Evolutionary conservation across 2,329 filamentous ascomycete genomes (phyloP).

Genomic region (Colletotrichum zoysiae): DNA sequence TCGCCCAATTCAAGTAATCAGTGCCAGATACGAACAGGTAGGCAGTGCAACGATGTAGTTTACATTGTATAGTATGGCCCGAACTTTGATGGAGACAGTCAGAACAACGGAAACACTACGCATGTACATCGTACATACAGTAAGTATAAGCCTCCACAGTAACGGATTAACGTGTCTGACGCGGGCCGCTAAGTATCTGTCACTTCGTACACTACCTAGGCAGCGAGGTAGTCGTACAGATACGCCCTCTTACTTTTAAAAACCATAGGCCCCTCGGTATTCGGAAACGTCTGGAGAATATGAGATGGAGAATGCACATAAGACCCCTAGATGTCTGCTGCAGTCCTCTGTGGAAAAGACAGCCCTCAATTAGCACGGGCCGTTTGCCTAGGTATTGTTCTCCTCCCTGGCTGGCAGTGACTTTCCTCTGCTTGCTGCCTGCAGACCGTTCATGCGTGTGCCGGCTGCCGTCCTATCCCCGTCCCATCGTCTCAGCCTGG

Average conservation of each 20-base stretch:
- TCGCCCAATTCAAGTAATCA: not conserved
- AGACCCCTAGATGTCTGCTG: not conserved
- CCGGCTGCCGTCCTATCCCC: conserved; percentile 19
- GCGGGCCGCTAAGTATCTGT: not conserved
- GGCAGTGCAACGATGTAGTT: not conserved
- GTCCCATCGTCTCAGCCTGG: conserved; percentile 6
- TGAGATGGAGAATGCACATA: not conserved
- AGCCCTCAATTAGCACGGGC: not conserved
- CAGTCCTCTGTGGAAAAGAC: not conserved
- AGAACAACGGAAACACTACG: not conserved
- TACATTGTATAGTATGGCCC: not conserved
- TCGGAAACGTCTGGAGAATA: not conserved
- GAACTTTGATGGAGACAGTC: not conserved
- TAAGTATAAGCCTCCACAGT: not conserved
- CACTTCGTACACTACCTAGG: too few relatives aligned
- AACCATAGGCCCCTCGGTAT: not conserved
- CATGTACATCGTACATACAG: not conserved
- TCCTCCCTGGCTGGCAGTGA: not conserved
- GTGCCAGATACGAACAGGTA: not conserved
- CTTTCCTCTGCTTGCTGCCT: not conserved
- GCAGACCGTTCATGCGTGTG: conserved; percentile 1
- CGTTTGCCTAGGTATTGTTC: not conserved
- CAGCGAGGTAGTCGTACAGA: too few relatives aligned
- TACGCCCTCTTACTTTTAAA: not conserved
- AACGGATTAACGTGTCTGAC: not conserved